Evolutionary conservation across 2,329 filamentous ascomycete genomes (phyloP).

Genomic region (Epichloe hybrida): DNA sequence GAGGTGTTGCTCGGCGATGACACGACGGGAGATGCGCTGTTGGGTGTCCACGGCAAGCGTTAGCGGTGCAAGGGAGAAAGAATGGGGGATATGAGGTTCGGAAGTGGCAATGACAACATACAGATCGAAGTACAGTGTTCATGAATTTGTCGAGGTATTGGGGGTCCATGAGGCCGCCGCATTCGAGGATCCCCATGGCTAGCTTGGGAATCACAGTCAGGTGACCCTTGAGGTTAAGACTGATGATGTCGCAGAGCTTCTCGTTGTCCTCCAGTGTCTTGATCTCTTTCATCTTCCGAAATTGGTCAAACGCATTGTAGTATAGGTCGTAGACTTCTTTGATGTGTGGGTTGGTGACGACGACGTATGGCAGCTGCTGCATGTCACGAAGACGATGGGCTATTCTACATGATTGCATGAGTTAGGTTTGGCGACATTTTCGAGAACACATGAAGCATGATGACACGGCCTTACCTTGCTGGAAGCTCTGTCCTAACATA

Average conservation of each 20-base stretch:
- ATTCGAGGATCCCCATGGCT: slow-evolving; percentile 88
- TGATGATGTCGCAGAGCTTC: slow-evolving; percentile 65
- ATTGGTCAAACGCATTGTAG: slow-evolving; percentile 87
- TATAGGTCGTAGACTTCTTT: slow-evolving; percentile 94
- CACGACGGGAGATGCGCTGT: slow-evolving; percentile 82
- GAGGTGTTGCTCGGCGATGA: slow-evolving; percentile 95
- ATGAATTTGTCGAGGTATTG: slow-evolving; percentile 85
- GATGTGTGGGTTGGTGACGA: slow-evolving; percentile 90
- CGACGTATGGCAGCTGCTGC: slow-evolving; percentile 88
- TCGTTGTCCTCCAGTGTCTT: slow-evolving; percentile 84
- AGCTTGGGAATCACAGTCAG: slow-evolving; percentile 87
- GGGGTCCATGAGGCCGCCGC: slow-evolving; percentile 65
- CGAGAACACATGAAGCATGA: neutral
- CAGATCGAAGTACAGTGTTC: slow-evolving; percentile 82
- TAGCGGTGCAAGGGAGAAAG: neutral
- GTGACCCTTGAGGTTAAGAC: slow-evolving; percentile 71
- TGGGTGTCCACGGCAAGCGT: neutral
- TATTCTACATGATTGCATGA: slow-evolving; percentile 38
- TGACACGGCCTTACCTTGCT: slow-evolving; percentile 12
- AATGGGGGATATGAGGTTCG: neutral
- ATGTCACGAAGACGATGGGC: slow-evolving; percentile 94
- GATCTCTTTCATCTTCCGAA: slow-evolving; percentile 74
- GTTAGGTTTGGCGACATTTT: neutral
- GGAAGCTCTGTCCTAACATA: slow-evolving; percentile 85
- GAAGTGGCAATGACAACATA: slow-evolving; percentile 31